Evolutionary conservation across 805 yeast species (phyloP), one percentile per base, ranked within the genome.

Genomic region (Saccharomyces eubayanus): DNA sequence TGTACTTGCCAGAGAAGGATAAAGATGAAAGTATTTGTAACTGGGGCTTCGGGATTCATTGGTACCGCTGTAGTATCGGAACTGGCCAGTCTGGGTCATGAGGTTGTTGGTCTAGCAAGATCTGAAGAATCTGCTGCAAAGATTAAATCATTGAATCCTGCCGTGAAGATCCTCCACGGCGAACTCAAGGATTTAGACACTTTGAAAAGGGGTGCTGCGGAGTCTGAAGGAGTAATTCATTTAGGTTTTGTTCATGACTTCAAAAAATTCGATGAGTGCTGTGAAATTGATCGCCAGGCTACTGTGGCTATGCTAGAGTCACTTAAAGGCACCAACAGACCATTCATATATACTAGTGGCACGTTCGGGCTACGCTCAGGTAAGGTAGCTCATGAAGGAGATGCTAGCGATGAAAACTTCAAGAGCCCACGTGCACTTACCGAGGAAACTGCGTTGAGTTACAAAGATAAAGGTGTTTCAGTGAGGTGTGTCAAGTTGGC

Each of bases 141-240:
- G 49, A 46, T 73, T 21, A 21, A 52, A 21, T 41, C 54, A 0
- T 45, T 62, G 16, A 74, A 71, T 9, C 63, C 61, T 10, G 40
- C 55, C 28, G 52, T 50, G 27, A 57, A 63, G 46, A 60, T 62
- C 5, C 51, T 72, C 20, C 49, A 52, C 20, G 78, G 77, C 24
- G 62, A 56, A 10, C 55, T 74, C 2, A 55, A 55, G 14, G 67
- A 66, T 47, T 28, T 63, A 2, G 74, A 71, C 0, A 41, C 59
- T 1, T 59, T 75, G 12, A 59, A 53, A 24, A 55, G 64, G 47
- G 69, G 60, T 3, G 68, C 72, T 11, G 28, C 52, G 6, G 62
- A 60, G 47, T 51, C 68, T 8, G 78, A 75, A 52, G 77, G 68
- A 8, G 69, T 70, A 12, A 49, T 72, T n/a, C 77, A 74, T 52